phyloP scores from a whole-genome alignment of 768 basidiomycete genomes.

The Termitomyces sp. region DNA sequence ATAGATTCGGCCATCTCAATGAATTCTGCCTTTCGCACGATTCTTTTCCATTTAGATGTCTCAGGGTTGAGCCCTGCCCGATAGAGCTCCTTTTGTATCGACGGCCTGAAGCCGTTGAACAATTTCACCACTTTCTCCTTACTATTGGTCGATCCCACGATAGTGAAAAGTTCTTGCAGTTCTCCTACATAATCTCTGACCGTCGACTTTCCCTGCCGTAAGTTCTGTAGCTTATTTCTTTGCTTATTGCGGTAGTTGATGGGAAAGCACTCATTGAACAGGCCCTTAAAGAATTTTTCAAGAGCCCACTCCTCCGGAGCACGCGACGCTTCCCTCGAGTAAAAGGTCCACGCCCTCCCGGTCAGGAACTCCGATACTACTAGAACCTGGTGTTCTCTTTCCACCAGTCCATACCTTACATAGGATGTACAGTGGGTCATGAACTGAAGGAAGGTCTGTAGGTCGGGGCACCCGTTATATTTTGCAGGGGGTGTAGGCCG shows the following conservation, averaged over 20 bases:
- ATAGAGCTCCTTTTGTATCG: slow-evolving; percentile 14
- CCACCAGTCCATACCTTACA: slow-evolving; percentile 4
- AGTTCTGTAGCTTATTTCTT: slow-evolving; percentile 14
- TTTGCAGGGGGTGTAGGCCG: slow-evolving; percentile 10
- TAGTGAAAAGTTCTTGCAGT: slow-evolving; percentile 22
- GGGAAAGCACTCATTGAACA: background rate
- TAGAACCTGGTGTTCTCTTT: background rate
- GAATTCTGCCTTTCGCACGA: slow-evolving; percentile 3
- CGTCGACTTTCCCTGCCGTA: slow-evolving; percentile 18
- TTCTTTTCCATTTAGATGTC: slow-evolving; percentile 18
- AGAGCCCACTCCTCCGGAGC: background rate
- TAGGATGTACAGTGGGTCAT: slow-evolving; percentile 13
- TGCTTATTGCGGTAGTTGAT: slow-evolving; percentile 21
- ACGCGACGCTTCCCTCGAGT: background rate
- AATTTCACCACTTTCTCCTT: background rate
- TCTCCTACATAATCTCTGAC: slow-evolving; percentile 26
- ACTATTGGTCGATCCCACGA: slow-evolving; percentile 21
- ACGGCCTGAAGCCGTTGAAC: slow-evolving; percentile 24
- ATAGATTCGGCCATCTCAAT: background rate
- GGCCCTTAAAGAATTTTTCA: background rate
- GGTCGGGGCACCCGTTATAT: slow-evolving; percentile 12
- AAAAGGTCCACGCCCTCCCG: background rate
- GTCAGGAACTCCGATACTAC: background rate
- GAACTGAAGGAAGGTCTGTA: slow-evolving; percentile 10
- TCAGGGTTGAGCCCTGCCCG: slow-evolving; percentile 21